A percentile compares a stretch with the other conserved stretches of the same genome.
phyloP scores from a whole-genome alignment of 2,329 filamentous ascomycete genomes.

The Waltergamsia citrina region DNA sequence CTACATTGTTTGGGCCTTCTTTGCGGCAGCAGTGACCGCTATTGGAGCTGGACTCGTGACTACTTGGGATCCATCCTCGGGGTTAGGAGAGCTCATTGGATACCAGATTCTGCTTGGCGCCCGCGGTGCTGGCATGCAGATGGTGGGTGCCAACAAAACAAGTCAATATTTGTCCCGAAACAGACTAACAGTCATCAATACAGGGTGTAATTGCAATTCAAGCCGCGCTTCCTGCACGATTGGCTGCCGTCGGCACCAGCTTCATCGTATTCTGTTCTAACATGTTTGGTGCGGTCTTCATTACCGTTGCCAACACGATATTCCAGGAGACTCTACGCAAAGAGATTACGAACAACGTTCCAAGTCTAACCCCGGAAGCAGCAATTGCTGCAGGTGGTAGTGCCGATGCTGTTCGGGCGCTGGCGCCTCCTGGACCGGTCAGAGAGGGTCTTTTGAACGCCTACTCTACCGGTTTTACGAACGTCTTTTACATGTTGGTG shows the following conservation, averaged over 20 bases:
- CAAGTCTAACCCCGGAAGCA: conserved; percentile 4
- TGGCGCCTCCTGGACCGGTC: conserved; percentile 4
- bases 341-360: conserved; percentile 5
- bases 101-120: conserved; percentile 35
- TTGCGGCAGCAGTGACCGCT: conserved; percentile 23
- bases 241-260: conserved; percentile 7
- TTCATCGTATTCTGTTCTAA: conserved; percentile 25
- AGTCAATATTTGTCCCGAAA: not conserved
- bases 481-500: conserved; percentile 8
- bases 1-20: conserved; percentile 14
- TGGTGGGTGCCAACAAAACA: conserved; percentile 6
- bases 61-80: conserved; percentile 22
- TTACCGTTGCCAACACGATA: conserved; percentile 10
- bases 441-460: conserved; percentile 6
- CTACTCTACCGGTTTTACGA: conserved; percentile 5
- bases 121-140: conserved; percentile 2
- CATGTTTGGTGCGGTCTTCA: conserved; percentile 22
- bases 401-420: conserved; percentile 7
- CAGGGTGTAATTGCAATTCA: conserved; percentile 8
- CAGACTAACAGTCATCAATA: not conserved
- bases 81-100: conserved; percentile 29
- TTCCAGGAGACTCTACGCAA: conserved; percentile 7
- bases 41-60: conserved; percentile 26
- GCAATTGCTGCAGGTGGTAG: conserved; percentile 10
- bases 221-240: not conserved